Percentiles rank a stretch among this genome's conserved stretches.
Evolutionary conservation across 192 early-diverging fungal species (phyloP).

Genomic region (Coemansia sp.): DNA sequence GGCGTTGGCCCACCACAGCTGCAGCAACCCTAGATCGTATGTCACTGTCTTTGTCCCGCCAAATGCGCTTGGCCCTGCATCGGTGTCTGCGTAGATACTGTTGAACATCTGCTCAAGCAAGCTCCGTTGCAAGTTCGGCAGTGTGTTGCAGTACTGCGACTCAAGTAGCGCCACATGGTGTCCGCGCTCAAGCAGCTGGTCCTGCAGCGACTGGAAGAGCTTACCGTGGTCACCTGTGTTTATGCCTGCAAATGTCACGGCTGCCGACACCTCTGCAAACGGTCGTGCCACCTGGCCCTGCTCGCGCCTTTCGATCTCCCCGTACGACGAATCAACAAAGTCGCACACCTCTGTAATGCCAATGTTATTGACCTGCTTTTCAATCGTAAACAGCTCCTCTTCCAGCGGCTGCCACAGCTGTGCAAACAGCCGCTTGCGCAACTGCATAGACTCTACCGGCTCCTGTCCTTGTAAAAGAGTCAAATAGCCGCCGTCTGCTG

Average conservation of each 20-base stretch:
- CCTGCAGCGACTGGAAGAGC: conserved; percentile 66
- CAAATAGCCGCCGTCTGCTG: conserved; percentile 59
- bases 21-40: conserved; percentile 69
- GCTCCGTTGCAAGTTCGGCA: conserved; percentile 60
- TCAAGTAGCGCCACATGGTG: conserved; percentile 66
- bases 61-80: conserved; percentile 16
- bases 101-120: conserved; percentile 72
- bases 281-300: conserved; percentile 55
- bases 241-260: conserved; percentile 67
- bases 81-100: conserved; percentile 19
- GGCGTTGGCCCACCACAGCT: conserved; percentile 61
- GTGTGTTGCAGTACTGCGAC: conserved; percentile 65
- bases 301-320: conserved; percentile 21
- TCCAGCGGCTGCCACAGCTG: conserved; percentile 59
- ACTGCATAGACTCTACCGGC: conserved; percentile 48
- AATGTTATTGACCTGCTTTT: conserved; percentile 58
- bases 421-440: conserved; percentile 55
- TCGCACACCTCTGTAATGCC: conserved; percentile 58
- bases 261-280: conserved; percentile 70
- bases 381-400: conserved; percentile 26
- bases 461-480: conserved; percentile 62
- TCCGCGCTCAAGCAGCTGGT: conserved; percentile 22
- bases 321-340: conserved; percentile 64
- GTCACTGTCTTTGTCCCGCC: conserved; percentile 41
- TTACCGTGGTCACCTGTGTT: conserved; percentile 77